Percentiles rank a stretch among this genome's conserved stretches.
phyloP scores from a whole-genome alignment of 331 rosid species.

The Cydonia oblonga region DNA sequence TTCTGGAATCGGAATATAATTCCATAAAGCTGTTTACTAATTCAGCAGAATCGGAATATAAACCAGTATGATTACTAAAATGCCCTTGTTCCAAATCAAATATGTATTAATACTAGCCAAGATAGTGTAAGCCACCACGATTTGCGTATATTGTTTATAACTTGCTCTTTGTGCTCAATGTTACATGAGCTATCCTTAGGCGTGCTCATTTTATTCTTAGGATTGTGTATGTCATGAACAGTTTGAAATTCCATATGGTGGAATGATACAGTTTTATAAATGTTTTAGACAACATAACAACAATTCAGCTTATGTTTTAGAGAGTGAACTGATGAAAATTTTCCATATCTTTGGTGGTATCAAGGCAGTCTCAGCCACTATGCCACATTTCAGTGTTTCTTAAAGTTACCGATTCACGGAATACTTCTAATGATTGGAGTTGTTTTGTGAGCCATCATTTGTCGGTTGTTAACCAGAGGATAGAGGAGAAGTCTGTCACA shows the following conservation, averaged over 20 bases:
- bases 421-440: conserved; percentile 97
- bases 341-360: conserved; percentile 26
- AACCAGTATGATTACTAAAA: no score
- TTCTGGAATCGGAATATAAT: no score
- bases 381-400: conserved; percentile 99
- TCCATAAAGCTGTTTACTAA: no score
- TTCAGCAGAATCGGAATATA: no score
- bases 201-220: conserved; percentile 2
- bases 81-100: no score
- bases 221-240: neutral
- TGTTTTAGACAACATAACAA: neutral
- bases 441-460: conserved; percentile 97
- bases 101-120: no score
- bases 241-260: neutral
- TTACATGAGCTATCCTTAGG: conserved; percentile 11
- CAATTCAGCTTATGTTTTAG: conserved; percentile 13
- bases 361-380: conserved; percentile 99
- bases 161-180: neutral
- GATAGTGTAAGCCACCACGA: no score
- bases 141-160: no score
- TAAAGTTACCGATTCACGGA: conserved; percentile 96
- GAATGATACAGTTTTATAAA: neutral
- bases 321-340: conserved; percentile 34
- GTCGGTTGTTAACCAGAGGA: conserved; percentile 86
- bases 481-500: conserved; percentile 90